A percentile compares a stretch with the other conserved stretches of the same genome.
Evolutionary conservation across 805 yeast species (phyloP).

Genomic region (Saturnispora ahearnii): DNA sequence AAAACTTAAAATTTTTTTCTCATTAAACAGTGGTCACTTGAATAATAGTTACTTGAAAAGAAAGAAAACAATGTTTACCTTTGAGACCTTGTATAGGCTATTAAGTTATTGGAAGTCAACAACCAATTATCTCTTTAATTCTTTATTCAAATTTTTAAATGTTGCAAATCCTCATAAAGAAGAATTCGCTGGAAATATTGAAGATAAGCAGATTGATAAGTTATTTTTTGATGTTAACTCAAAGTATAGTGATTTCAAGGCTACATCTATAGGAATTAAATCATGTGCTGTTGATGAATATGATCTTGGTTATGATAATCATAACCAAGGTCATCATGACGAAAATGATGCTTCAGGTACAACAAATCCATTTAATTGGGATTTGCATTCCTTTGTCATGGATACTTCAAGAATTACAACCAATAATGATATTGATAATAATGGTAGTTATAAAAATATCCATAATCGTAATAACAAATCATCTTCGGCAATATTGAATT

Average conservation of each 20-base stretch:
- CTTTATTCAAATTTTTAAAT: not conserved
- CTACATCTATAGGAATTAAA: slow-evolving; percentile 6
- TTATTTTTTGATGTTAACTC: not conserved
- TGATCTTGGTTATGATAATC: slow-evolving; percentile 22
- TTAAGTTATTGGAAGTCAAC: not conserved
- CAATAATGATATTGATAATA: not conserved
- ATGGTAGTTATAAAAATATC: not conserved
- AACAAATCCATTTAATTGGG: slow-evolving; percentile 23
- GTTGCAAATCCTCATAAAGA: not conserved
- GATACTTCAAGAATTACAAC: slow-evolving; percentile 1
- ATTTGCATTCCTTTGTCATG: slow-evolving; percentile 17
- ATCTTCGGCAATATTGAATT: not conserved
- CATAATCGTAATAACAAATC: too few species aligned
- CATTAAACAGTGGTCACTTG: too few species aligned
- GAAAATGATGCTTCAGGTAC: not conserved
- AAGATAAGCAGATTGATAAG: not conserved
- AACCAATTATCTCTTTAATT: not conserved
- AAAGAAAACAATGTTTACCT: not conserved
- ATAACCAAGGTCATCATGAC: slow-evolving; percentile 5
- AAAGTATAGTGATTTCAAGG: not conserved
- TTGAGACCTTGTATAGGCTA: slow-evolving; percentile 3
- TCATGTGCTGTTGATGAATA: slow-evolving; percentile 27
- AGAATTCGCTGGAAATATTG: not conserved
- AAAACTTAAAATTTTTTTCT: too few species aligned
- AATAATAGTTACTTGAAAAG: not conserved